These are phyloP conservation scores for Rhipidocladum racemiflorum DNA, from an alignment of 176 grass and related monocot genomes.

Conservation along the genomic window DNA sequence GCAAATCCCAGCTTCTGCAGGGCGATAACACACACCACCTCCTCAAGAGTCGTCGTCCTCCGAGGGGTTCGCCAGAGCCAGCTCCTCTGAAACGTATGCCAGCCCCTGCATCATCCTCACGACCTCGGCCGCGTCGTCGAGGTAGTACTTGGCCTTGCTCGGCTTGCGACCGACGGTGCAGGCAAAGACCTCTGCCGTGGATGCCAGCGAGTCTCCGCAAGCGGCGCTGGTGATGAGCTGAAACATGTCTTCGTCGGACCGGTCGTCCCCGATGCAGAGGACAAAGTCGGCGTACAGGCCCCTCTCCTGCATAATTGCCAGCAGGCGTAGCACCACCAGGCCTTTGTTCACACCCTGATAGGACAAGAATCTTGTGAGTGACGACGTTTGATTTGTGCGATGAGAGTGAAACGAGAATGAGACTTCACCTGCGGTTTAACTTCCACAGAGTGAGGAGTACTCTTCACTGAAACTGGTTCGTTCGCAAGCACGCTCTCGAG, in stretches of 20 bases:
- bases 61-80: conserved; percentile 21
- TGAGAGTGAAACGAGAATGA: neutral
- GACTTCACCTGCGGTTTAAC: conserved; percentile 79
- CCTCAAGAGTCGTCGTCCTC: conserved; percentile 1
- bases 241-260: conserved; percentile 97
- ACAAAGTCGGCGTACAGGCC: conserved; percentile 59
- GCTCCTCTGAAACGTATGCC: conserved; percentile 64
- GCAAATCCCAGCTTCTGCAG: neutral
- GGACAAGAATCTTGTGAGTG: neutral
- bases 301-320: conserved; percentile 53
- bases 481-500: conserved; percentile 76
- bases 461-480: conserved; percentile 87
- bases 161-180: conserved; percentile 87
- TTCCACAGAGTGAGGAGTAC: conserved; percentile 56
- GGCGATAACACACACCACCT: conserved; percentile 2
- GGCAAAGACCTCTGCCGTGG: conserved; percentile 71
- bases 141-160: conserved; percentile 93
- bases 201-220: conserved; percentile 33
- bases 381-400: neutral
- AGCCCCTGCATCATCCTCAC: conserved; percentile 89
- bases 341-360: conserved; percentile 88
- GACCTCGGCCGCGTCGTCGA: conserved; percentile 76
- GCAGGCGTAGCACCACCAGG: conserved; percentile 59
- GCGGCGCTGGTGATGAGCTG: conserved; percentile 54
- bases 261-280: conserved; percentile 87